Base-by-base conservation (phyloP, 225 moss, liverwort and hornwort species). In the Polytrichum commune region DNA sequence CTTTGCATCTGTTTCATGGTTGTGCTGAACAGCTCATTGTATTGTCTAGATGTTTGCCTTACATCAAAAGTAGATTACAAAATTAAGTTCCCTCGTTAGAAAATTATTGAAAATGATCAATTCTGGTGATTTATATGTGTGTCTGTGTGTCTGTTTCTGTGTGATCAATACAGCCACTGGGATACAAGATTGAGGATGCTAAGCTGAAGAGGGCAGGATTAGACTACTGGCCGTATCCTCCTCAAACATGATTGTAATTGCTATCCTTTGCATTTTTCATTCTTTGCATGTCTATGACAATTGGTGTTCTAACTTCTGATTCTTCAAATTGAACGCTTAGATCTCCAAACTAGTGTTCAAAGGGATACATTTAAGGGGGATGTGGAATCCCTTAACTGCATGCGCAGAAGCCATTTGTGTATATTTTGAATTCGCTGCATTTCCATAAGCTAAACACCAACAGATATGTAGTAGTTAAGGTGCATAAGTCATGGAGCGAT, bases 221-320 rank as follows among this genome's bases (percentile, higher is more conserved):
- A 74, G 98, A 98, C 78, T 98, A 98, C 78, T 98, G 98, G 98
- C 98, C 98, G 91, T 96, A 96, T 96, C 96, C 96, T 88, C 71
- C 70, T 20, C 19, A 57, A 19, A n/a, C 19, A 19, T 19, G 22
- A 19, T 57, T 58, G 58, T 58, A 58, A 23, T 24, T 23, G 6
- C 7, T 9, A 58, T 24, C 22, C 7, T 58, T 9, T 58, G 24
- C 9, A 58, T 22, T 26, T 58, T 46, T 1, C 3, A 10, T 4
- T 13, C 13, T 46, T 46, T 46, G 38, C 10, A 9, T 10, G 38
- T 38, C 38, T 9, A 38, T 10, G 46, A 46, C 46, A 46, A 13
- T 46, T 3, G 13, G 46, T 13, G 46, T 46, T 13, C 13, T 46
- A 46, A 13, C 4, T 46, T 46, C 13, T 3, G 46, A 46, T 46